These are phyloP conservation scores for Datisca glomerata DNA, from an alignment of 306 rosid species.

Conservation along the genomic window DNA sequence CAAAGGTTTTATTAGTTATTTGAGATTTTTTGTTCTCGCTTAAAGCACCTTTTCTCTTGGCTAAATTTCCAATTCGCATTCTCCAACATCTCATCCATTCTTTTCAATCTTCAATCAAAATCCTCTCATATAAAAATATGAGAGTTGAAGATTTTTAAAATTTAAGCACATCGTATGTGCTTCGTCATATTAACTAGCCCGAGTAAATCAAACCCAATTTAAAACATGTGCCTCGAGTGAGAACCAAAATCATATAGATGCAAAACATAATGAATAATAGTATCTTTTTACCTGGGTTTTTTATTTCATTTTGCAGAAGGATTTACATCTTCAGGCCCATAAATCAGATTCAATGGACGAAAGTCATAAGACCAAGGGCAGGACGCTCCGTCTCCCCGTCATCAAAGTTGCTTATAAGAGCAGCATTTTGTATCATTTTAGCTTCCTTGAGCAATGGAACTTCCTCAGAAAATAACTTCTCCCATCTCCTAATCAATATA, in stretches of 20 bases:
- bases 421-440: slow-evolving; percentile 45
- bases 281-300: slow-evolving; percentile 27
- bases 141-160: too few relatives aligned
- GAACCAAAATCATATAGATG: background rate
- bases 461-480: slow-evolving; percentile 51
- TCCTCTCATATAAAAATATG: too few relatives aligned
- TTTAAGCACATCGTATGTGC: too few relatives aligned
- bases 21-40: too few relatives aligned
- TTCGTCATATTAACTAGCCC: too few relatives aligned
- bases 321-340: slow-evolving; percentile 13
- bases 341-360: slow-evolving; percentile 12
- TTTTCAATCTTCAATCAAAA: too few relatives aligned
- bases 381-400: slow-evolving; percentile 89
- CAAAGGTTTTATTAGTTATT: too few relatives aligned
- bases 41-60: too few relatives aligned
- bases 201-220: too few relatives aligned
- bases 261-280: background rate
- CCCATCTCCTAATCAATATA: slow-evolving; percentile 62
- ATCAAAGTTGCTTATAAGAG: slow-evolving; percentile 57
- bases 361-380: slow-evolving; percentile 41
- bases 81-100: too few relatives aligned
- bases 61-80: too few relatives aligned
- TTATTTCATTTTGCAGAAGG: slow-evolving; percentile 22
- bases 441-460: slow-evolving; percentile 58
- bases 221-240: slow-evolving; percentile 9